Conservation (phyloP, 805 yeast genomes). For the Schwanniomyces polymorphus region DNA sequence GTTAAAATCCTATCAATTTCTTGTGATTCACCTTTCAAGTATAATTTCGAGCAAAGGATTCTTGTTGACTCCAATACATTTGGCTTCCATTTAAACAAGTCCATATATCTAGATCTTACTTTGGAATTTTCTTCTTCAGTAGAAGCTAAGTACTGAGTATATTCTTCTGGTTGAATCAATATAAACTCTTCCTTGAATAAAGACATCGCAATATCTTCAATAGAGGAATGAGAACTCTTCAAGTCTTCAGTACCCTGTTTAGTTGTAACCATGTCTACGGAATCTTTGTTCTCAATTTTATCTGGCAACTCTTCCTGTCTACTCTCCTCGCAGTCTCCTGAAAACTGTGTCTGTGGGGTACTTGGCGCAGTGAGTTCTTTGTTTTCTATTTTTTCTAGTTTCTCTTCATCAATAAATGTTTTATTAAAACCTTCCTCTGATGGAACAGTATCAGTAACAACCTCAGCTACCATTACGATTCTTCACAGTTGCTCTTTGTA, state of each 20-base stretch:
- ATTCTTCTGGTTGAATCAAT: slow-evolving; percentile 44
- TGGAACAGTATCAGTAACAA: neutral
- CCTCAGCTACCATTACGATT: neutral
- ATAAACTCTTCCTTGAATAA: slow-evolving; percentile 42
- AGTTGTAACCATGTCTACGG: neutral
- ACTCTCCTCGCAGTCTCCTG: neutral
- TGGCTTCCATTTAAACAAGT: slow-evolving; percentile 45
- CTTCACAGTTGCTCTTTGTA: neutral
- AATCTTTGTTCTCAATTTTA: neutral
- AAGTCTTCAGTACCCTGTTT: neutral
- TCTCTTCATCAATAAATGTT: neutral
- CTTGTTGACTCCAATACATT: slow-evolving; percentile 59
- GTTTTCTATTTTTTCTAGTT: neutral
- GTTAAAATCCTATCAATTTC: slow-evolving; percentile 74
- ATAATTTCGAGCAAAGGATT: slow-evolving; percentile 61
- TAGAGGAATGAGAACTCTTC: slow-evolving; percentile 13
- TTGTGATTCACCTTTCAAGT: slow-evolving; percentile 80
- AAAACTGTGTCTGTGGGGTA: neutral
- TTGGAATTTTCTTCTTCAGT: slow-evolving; percentile 37
- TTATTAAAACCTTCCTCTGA: neutral
- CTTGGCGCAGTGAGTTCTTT: neutral
- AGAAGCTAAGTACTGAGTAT: slow-evolving; percentile 41
- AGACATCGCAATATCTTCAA: slow-evolving; percentile 33
- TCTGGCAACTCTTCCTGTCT: no score
- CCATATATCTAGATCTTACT: slow-evolving; percentile 47